A percentile compares a stretch with the other conserved stretches of the same genome.
Conservation (phyloP, 345 rosid genomes). For the Ceriops decandra region DNA sequence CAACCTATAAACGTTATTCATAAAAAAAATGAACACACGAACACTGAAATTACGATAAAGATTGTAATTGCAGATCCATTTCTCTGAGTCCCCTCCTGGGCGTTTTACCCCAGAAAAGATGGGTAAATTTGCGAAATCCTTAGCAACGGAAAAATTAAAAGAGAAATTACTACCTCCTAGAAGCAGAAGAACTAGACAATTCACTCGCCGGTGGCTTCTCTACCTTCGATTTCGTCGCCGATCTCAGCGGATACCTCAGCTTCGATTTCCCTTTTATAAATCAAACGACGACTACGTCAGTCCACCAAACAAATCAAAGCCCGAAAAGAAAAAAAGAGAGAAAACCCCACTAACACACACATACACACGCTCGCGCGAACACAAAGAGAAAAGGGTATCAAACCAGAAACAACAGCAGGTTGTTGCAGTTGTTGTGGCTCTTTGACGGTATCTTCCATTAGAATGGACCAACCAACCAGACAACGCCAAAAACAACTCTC, state of each 20-base stretch:
- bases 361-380: not conserved
- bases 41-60: too few species aligned
- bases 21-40: too few species aligned
- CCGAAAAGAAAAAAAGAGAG: not conserved
- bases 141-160: not conserved
- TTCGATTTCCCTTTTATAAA: conserved; percentile 47
- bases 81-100: too few species aligned
- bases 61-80: too few species aligned
- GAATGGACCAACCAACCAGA: too few species aligned
- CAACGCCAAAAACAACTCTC: too few species aligned
- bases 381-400: not conserved
- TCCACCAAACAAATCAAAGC: conserved; percentile 15
- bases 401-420: conserved; percentile 43
- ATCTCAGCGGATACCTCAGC: conserved; percentile 74
- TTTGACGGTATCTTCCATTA: conserved; percentile 41
- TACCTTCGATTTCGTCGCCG: conserved; percentile 58
- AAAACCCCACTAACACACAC: not conserved
- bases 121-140: too few species aligned
- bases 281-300: not conserved
- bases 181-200: conserved; percentile 40
- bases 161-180: conserved; percentile 41
- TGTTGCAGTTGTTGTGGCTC: conserved; percentile 27
- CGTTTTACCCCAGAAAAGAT: too few species aligned
- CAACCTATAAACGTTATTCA: too few species aligned
- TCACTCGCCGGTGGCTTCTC: conserved; percentile 50